Percentiles rank a stretch among this genome's conserved stretches.
phyloP scores from a whole-genome alignment of 768 basidiomycete species.

The Rhizopogon sp. region DNA sequence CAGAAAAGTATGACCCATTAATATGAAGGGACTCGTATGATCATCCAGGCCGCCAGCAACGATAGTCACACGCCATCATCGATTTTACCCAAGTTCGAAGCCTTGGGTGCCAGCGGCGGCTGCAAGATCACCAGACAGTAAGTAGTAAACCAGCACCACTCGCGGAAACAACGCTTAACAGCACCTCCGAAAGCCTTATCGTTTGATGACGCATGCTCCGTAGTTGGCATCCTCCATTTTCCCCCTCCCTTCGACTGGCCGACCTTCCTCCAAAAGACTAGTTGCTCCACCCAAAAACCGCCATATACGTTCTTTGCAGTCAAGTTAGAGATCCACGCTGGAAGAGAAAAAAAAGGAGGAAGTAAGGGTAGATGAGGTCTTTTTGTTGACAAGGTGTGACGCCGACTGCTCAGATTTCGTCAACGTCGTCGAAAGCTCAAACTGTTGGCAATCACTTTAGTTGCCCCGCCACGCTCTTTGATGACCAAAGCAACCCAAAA shows the following conservation, averaged over 20 bases:
- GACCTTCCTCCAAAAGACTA: slow-evolving; percentile 5
- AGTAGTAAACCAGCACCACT: slow-evolving; percentile 52
- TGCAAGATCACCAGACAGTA: slow-evolving; percentile 49
- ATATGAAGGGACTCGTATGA: too few relatives aligned
- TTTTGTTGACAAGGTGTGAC: slow-evolving; percentile 16
- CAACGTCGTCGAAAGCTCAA: slow-evolving; percentile 7
- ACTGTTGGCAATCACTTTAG: slow-evolving; percentile 13
- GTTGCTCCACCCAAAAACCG: background rate
- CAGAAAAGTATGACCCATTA: too few relatives aligned
- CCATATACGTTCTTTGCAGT: background rate
- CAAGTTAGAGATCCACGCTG: background rate
- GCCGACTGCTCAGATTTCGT: slow-evolving; percentile 18
- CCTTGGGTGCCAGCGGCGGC: slow-evolving; percentile 63
- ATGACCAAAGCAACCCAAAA: slow-evolving; percentile 17
- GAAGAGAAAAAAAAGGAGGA: slow-evolving; percentile 7
- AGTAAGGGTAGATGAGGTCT: background rate
- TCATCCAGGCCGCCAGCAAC: slow-evolving; percentile 5
- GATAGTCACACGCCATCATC: slow-evolving; percentile 57
- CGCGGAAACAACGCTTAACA: slow-evolving; percentile 42
- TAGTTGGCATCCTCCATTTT: slow-evolving; percentile 19
- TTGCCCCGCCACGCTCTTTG: background rate
- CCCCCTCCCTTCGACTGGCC: slow-evolving; percentile 13
- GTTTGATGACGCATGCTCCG: slow-evolving; percentile 14
- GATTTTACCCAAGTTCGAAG: slow-evolving; percentile 85
- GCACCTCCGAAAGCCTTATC: slow-evolving; percentile 56